phyloP scores from a whole-genome alignment of 176 grass and related monocot species.

The Zea luxurians region DNA sequence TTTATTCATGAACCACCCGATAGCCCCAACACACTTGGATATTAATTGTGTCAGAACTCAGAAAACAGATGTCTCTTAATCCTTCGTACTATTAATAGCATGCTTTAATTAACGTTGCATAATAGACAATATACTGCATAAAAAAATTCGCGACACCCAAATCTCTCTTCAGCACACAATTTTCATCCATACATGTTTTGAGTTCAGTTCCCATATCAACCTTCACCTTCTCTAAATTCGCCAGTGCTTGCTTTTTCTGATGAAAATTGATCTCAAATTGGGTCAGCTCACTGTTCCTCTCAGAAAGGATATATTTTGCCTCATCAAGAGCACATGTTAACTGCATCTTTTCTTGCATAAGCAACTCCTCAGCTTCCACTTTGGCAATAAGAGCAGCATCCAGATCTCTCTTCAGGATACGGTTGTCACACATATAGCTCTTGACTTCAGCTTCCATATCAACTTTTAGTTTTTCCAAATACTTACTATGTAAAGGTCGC shows the following conservation, averaged over 20 bases:
- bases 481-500: conserved; percentile 17
- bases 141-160: conserved; percentile 47
- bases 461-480: conserved; percentile 45
- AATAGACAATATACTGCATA: too few species aligned
- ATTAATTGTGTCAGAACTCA: too few species aligned
- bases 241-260: conserved; percentile 37
- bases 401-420: conserved; percentile 39
- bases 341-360: conserved; percentile 52
- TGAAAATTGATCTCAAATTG: conserved; percentile 31
- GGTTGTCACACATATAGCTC: conserved; percentile 38
- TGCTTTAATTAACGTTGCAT: too few species aligned
- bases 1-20: too few species aligned
- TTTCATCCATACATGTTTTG: conserved; percentile 47
- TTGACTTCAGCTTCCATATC: conserved; percentile 49
- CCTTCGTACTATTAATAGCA: too few species aligned
- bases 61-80: too few species aligned
- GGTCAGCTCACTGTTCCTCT: conserved; percentile 46
- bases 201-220: conserved; percentile 43
- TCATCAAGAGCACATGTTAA: conserved; percentile 37
- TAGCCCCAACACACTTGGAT: too few species aligned
- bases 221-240: conserved; percentile 50
- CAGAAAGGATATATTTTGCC: conserved; percentile 42
- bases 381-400: conserved; percentile 49
- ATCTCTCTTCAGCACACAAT: conserved; percentile 31
- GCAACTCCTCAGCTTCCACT: conserved; percentile 39